phyloP scores from a whole-genome alignment of 352 stramenopile genomes.

The Phytophthora sp. region DNA sequence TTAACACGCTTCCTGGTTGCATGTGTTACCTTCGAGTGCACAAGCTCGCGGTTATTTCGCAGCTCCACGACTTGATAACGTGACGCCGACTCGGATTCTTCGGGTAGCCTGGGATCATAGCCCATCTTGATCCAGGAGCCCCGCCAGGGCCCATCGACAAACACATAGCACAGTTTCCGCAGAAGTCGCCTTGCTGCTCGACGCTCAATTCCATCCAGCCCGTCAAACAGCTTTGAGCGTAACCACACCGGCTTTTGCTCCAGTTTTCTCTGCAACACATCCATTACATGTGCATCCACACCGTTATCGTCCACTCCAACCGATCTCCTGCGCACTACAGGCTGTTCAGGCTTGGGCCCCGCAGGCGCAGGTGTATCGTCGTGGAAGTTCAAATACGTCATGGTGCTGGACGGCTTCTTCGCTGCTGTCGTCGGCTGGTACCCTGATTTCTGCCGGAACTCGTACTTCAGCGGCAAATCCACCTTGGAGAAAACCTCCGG shows the following conservation, averaged over 20 bases:
- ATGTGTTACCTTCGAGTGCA: conserved; percentile 81
- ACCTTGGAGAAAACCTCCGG: conserved; percentile 88
- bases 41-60: conserved; percentile 81
- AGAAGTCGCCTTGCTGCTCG: conserved; percentile 67
- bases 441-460: conserved; percentile 78
- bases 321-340: conserved; percentile 51
- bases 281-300: conserved; percentile 68
- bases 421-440: conserved; percentile 65
- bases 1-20: conserved; percentile 70
- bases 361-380: conserved; percentile 60
- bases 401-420: conserved; percentile 76
- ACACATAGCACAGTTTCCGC: conserved; percentile 83
- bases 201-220: conserved; percentile 63
- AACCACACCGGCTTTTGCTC: conserved; percentile 78
- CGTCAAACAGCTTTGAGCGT: conserved; percentile 71
- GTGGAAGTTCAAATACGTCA: conserved; percentile 85
- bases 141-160: conserved; percentile 83
- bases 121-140: conserved; percentile 86
- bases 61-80: conserved; percentile 82
- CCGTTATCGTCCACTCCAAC: conserved; percentile 62
- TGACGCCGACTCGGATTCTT: conserved; percentile 44
- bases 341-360: conserved; percentile 54
- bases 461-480: conserved; percentile 83
- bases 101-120: conserved; percentile 63
- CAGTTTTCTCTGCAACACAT: conserved; percentile 61